Conservation (phyloP, 192 early-diverging fungal species). For the Coemansia sp. region DNA sequence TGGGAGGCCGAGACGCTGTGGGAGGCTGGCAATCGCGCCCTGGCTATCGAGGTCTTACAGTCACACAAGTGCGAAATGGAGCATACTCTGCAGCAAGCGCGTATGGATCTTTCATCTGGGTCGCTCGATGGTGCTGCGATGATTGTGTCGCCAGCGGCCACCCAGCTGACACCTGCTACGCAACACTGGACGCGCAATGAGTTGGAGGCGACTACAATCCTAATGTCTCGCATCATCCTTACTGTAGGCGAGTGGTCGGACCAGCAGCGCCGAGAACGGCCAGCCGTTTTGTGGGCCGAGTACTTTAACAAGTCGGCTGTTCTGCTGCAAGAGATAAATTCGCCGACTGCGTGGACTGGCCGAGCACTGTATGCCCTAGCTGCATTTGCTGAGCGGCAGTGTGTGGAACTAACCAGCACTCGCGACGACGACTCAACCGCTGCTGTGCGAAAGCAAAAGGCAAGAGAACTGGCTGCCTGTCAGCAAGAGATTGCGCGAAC, state of each 20-base stretch:
- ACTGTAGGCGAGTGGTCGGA: conserved; percentile 49
- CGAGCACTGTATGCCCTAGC: conserved; percentile 46
- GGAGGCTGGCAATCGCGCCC: conserved; percentile 33
- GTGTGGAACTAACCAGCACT: conserved; percentile 30
- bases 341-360: conserved; percentile 45
- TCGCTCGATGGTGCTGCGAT: not conserved
- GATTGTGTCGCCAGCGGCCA: not conserved
- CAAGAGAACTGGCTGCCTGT: conserved; percentile 41
- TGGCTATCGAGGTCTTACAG: conserved; percentile 44
- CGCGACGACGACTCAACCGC: conserved; percentile 35
- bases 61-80: conserved; percentile 32
- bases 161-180: not conserved
- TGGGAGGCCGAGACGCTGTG: conserved; percentile 53
- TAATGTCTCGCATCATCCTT: conserved; percentile 38
- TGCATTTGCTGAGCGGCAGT: conserved; percentile 45
- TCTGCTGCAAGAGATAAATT: conserved; percentile 21
- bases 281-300: conserved; percentile 46
- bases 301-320: conserved; percentile 44
- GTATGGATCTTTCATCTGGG: not conserved
- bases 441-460: conserved; percentile 46
- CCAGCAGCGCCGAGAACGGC: conserved; percentile 38
- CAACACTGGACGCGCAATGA: conserved; percentile 12
- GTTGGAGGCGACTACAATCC: conserved; percentile 31
- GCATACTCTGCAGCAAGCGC: conserved; percentile 7
- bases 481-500: conserved; percentile 19